Base-by-base conservation (phyloP, 148 eudicot species). In the Bassia scoparia region DNA sequence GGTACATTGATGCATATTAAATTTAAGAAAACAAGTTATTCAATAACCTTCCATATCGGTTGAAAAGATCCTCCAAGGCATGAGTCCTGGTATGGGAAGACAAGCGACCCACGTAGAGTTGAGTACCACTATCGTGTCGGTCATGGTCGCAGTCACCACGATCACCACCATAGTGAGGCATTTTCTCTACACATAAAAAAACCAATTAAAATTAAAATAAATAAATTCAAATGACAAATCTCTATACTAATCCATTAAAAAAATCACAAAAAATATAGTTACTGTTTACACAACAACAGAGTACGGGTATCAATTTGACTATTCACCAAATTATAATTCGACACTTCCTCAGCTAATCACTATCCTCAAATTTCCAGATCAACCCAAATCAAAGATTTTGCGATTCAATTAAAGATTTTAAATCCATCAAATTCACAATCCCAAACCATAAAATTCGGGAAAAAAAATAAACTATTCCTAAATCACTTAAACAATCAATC, bases 101-200 rank as follows among this genome's bases (percentile, higher is more conserved):
- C 77, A 93, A 76, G 79, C 80, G 98, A 34, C 98, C 98, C 77
- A 93, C 98, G 83, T 93, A 93, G 79, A 93, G 96, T 18, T 97
- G 97, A 10, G 97, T 86, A 54, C 63, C 80, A 72, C 86, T 82
- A 55, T 68, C 71, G 55, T 79, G 70, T 24, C 79, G 68, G 27
- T 77, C 80, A 77, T 75, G 73, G 26, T 59, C 75, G 15, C 76
- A 31, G 26, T 49, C 68, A 58, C 78, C 65, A 24, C 85, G 86
- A 34, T 83, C 89, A 49, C 80, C 64, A 76, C 82, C 90, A 77
- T 86, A 88, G 24, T 88, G 87, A 81, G 90, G 88, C 93, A 89
- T 89, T 71, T 72, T 85, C 30, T 63, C 89, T 88, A 79, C 54
- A 83, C 7, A 53, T 53, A 62, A 15, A 33, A 15, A 14, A 23